These are phyloP conservation scores for Ogataea pignaliae DNA, from an alignment of 805 yeast species.

Conservation along the genomic window DNA sequence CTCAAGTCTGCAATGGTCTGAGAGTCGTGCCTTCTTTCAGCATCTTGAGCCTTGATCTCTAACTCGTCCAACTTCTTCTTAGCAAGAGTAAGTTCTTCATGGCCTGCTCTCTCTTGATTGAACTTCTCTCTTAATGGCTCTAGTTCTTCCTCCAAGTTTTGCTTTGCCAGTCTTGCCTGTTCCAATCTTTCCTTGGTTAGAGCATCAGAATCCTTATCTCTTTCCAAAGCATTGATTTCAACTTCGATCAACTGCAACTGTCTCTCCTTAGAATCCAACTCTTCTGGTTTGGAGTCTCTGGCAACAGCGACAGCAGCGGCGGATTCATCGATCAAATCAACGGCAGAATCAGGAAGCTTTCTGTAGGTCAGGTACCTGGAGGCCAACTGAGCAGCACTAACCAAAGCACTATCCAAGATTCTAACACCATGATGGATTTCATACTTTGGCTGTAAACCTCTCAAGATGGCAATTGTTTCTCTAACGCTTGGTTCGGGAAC, in stretches of 20 bases:
- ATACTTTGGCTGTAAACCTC: constrained; percentile 93
- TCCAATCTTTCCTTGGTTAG: constrained; percentile 83
- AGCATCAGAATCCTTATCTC: constrained; percentile 83
- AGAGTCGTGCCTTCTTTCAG: constrained; percentile 94
- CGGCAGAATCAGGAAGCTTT: constrained; percentile 95
- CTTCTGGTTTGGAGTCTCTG: constrained; percentile 97
- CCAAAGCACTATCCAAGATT: constrained; percentile 89
- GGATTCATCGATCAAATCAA: constrained; percentile 91
- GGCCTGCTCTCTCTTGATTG: constrained; percentile 83
- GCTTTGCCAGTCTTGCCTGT: constrained; percentile 73
- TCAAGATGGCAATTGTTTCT: constrained; percentile 91
- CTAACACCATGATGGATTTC: constrained; percentile 98
- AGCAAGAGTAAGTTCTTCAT: constrained; percentile 83
- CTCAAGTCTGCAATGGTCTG: constrained; percentile 93
- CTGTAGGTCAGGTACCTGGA: constrained; percentile 92
- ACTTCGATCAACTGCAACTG: constrained; percentile 88
- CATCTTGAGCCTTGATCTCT: constrained; percentile 89
- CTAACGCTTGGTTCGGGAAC: constrained; percentile 89
- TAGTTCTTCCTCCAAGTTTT: constrained; percentile 78
- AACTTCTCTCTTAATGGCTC: constrained; percentile 82
- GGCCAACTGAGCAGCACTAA: constrained; percentile 91
- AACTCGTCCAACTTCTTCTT: constrained; percentile 90
- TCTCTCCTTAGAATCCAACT: constrained; percentile 89
- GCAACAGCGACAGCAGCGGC: constrained; percentile 98
- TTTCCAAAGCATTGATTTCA: constrained; percentile 93